A percentile compares a stretch with the other conserved stretches of the same genome.
phyloP scores from a whole-genome alignment of 2,329 filamentous ascomycete species.

The Ascochyta clinopodiicola region DNA sequence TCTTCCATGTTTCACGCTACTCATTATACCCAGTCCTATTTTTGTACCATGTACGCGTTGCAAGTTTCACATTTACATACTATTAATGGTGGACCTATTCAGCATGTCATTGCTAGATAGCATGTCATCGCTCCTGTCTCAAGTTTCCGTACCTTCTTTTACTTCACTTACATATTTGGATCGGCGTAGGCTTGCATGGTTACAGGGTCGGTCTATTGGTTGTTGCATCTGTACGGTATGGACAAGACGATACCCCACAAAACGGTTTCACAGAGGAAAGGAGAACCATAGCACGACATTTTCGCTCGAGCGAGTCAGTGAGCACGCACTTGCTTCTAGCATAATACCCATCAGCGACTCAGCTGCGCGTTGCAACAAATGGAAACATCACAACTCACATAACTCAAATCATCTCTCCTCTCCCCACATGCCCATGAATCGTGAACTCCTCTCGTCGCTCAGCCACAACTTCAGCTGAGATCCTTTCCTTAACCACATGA shows the following conservation, averaged over 20 bases:
- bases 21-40: slow-evolving; percentile 30
- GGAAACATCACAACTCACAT: slow-evolving; percentile 5
- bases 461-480: slow-evolving; percentile 1
- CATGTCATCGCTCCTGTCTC: slow-evolving; percentile 3
- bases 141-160: slow-evolving; percentile 1
- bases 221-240: slow-evolving; percentile 9
- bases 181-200: slow-evolving; percentile 1
- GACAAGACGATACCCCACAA: slow-evolving; percentile 19
- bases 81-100: slow-evolving; percentile 13
- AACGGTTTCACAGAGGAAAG: slow-evolving; percentile 16
- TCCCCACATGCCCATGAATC: neutral
- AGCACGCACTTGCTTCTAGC: neutral
- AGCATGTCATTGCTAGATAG: slow-evolving; percentile 11
- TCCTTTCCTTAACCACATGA: slow-evolving; percentile 4
- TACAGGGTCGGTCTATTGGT: neutral
- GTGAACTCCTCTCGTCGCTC: neutral
- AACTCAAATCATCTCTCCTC: neutral
- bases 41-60: slow-evolving; percentile 16
- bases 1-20: slow-evolving; percentile 29
- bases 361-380: slow-evolving; percentile 3
- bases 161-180: slow-evolving; percentile 11
- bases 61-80: slow-evolving; percentile 18
- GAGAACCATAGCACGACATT: slow-evolving; percentile 10
- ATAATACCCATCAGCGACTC: slow-evolving; percentile 6
- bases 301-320: slow-evolving; percentile 9